Percentiles rank a stretch among this genome's conserved stretches.
Evolutionary conservation across 768 basidiomycete species (phyloP).

Genomic region (Rhizopogon roseolus): DNA sequence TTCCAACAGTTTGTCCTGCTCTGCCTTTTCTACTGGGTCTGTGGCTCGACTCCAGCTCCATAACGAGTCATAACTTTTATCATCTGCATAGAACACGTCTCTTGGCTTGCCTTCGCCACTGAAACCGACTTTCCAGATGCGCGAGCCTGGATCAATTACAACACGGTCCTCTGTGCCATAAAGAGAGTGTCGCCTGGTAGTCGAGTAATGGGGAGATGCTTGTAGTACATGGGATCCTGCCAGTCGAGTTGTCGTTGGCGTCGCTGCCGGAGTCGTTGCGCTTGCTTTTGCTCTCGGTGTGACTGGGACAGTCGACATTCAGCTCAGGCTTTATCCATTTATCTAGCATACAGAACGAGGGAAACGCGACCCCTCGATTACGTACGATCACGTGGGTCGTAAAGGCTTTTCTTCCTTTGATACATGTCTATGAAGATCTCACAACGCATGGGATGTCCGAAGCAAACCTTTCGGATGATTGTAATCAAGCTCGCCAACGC

Average conservation of each 20-base stretch:
- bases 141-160: conserved; percentile 90
- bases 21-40: conserved; percentile 53
- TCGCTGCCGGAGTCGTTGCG: conserved; percentile 31
- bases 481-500: no score
- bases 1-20: conserved; percentile 71
- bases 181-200: conserved; percentile 83
- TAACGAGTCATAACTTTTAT: conserved; percentile 37
- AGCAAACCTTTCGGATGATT: no score
- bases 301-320: conserved; percentile 27
- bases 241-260: conserved; percentile 54
- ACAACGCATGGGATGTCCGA: no score
- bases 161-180: conserved; percentile 97
- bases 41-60: conserved; percentile 60
- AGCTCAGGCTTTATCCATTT: neutral
- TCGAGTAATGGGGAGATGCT: conserved; percentile 78
- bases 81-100: conserved; percentile 71
- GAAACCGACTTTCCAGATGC: conserved; percentile 96
- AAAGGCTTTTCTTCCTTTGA: no score
- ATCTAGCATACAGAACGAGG: no score
- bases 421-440: no score
- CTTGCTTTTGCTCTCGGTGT: conserved; percentile 26
- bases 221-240: conserved; percentile 46
- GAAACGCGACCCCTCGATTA: no score
- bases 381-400: no score
- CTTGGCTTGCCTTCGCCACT: conserved; percentile 91